These are phyloP conservation scores for Westerdykella sp. DNA, from an alignment of 2,329 filamentous ascomycete species.

Conservation along the genomic window DNA sequence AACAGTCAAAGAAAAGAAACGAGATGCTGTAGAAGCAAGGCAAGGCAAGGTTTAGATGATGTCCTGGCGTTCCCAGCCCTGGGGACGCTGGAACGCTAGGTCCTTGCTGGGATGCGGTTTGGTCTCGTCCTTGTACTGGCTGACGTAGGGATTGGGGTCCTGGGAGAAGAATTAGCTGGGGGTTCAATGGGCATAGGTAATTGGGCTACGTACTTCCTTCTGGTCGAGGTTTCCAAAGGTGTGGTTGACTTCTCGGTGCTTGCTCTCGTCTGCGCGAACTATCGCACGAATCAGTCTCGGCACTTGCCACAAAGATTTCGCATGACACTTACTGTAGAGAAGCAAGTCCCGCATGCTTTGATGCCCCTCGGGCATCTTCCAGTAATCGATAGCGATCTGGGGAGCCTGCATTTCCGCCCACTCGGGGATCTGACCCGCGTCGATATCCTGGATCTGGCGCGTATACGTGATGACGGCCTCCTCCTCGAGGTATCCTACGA, in stretches of 20 bases:
- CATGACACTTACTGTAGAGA: constrained; percentile 78
- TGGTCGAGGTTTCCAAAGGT: constrained; percentile 85
- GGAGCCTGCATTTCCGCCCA: constrained; percentile 77
- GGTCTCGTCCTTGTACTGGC: constrained; percentile 65
- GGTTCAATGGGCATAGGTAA: not conserved
- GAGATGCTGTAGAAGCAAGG: too few species aligned
- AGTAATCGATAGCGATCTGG: constrained; percentile 85
- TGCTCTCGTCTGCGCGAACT: constrained; percentile 37
- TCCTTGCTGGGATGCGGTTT: constrained; percentile 65
- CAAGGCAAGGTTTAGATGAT: constrained; percentile 21
- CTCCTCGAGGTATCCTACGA: constrained; percentile 95
- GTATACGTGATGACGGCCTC: constrained; percentile 96
- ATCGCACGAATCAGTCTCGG: constrained; percentile 1
- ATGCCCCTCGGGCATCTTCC: constrained; percentile 82
- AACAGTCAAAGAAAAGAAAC: not conserved
- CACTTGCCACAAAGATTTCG: constrained; percentile 11
- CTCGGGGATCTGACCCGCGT: constrained; percentile 72
- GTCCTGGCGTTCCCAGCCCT: constrained; percentile 79
- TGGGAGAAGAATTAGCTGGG: not conserved
- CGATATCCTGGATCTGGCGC: constrained; percentile 78
- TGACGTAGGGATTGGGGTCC: constrained; percentile 90
- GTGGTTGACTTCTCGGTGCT: constrained; percentile 90
- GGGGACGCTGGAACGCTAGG: constrained; percentile 56
- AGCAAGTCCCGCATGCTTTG: constrained; percentile 81
- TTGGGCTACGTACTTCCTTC: constrained; percentile 40